A percentile compares a stretch with the other conserved stretches of the same genome.
These are phyloP conservation scores for Aleurites moluccanus DNA, from an alignment of 441 rosid species.

Conservation along the genomic window DNA sequence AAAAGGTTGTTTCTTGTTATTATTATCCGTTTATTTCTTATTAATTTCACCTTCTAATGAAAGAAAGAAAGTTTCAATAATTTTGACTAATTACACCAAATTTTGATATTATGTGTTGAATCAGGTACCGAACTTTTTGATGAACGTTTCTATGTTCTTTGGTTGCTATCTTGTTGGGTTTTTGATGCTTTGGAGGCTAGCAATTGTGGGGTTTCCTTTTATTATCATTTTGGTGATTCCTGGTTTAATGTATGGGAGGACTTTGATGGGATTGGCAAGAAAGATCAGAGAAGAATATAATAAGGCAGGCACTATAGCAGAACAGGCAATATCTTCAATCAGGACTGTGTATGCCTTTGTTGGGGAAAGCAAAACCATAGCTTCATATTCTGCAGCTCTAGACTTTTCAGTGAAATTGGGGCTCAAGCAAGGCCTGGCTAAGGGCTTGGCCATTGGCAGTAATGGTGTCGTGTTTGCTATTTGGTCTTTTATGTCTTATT, in stretches of 20 bases:
- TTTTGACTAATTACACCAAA: neutral
- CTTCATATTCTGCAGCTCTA: constrained; percentile 61
- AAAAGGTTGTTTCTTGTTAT: constrained; percentile 43
- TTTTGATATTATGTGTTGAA: neutral
- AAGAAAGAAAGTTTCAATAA: neutral
- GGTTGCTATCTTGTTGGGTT: constrained; percentile 61
- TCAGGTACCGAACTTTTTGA: constrained; percentile 68
- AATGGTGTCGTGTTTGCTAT: constrained; percentile 63
- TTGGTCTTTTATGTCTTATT: constrained; percentile 77
- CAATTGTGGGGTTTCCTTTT: constrained; percentile 70
- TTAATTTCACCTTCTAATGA: too few species aligned
- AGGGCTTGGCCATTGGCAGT: constrained; percentile 79
- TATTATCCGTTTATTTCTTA: neutral
- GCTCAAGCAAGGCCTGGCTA: constrained; percentile 67
- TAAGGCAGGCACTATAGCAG: constrained; percentile 63
- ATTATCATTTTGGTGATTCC: constrained; percentile 60
- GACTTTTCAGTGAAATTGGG: constrained; percentile 65
- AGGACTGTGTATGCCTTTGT: constrained; percentile 75
- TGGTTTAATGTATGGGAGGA: constrained; percentile 69
- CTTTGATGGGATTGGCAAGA: constrained; percentile 55
- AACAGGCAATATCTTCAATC: constrained; percentile 72
- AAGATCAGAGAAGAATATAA: constrained; percentile 67
- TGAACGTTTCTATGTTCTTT: constrained; percentile 46
- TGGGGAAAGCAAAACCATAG: constrained; percentile 53
- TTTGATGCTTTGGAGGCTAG: constrained; percentile 62